phyloP scores from a whole-genome alignment of 2,329 filamentous ascomycete species.

The Coccinonectria pachysandricola region DNA sequence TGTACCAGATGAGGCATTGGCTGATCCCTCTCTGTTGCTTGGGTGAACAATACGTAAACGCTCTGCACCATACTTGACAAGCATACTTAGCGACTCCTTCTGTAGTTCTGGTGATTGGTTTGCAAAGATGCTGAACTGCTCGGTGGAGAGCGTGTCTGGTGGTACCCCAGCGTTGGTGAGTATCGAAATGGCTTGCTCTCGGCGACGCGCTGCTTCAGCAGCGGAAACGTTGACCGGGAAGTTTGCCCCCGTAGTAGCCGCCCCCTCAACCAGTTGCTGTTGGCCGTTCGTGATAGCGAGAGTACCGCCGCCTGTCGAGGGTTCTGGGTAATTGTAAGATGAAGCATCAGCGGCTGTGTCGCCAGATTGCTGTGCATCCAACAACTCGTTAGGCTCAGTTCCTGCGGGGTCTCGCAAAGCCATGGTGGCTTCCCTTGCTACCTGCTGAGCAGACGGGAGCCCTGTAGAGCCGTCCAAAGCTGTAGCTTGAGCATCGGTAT shows the following conservation, averaged over 20 bases:
- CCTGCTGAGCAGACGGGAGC: too few species aligned
- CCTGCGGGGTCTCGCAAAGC: too few species aligned
- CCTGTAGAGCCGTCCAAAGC: too few species aligned
- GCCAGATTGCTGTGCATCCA: too few species aligned
- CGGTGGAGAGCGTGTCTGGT: conserved; percentile 38
- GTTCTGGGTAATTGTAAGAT: too few species aligned
- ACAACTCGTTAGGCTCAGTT: too few species aligned
- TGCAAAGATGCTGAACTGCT: conserved; percentile 49
- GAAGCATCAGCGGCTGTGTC: too few species aligned
- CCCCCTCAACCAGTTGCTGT: too few species aligned
- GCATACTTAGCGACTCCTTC: conserved; percentile 43
- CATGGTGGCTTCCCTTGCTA: too few species aligned
- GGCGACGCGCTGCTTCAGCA: conserved; percentile 39
- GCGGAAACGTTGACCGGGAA: conserved; percentile 27
- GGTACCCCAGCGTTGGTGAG: conserved; percentile 39
- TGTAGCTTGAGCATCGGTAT: too few species aligned
- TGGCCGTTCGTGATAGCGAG: too few species aligned
- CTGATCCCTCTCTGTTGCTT: conserved; percentile 23
- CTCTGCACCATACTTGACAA: conserved; percentile 47
- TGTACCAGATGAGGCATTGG: conserved; percentile 16
- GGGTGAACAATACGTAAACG: conserved; percentile 47
- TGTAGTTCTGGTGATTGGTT: conserved; percentile 49
- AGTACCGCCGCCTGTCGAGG: too few species aligned
- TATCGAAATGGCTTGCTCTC: conserved; percentile 37
- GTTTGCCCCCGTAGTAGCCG: conserved; percentile 6